Percentiles rank a stretch among this genome's conserved stretches.
phyloP scores from a whole-genome alignment of 2,329 filamentous ascomycete species.

The Scopulariopsis brevicaulis region DNA sequence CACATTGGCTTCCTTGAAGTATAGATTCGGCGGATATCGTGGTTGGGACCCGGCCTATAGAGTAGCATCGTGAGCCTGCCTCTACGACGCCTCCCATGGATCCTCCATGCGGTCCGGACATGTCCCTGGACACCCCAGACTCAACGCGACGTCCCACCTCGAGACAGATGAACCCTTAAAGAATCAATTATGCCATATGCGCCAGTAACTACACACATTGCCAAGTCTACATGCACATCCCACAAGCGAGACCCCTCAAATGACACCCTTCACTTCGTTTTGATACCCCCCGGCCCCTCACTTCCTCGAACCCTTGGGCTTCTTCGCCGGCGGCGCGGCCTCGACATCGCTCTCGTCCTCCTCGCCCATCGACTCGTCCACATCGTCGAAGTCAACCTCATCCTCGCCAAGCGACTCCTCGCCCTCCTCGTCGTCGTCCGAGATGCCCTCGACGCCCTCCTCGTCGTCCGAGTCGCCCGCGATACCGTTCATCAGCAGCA shows the following conservation, averaged over 20 bases:
- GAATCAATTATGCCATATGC: not conserved
- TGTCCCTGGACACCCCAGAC: too few relatives aligned
- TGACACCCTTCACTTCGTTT: not conserved
- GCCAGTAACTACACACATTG: not conserved
- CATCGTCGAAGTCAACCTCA: slow-evolving; percentile 48
- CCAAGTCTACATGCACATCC: not conserved
- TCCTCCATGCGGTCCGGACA: too few relatives aligned
- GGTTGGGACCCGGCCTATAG: too few relatives aligned
- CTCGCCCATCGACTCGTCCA: slow-evolving; percentile 41
- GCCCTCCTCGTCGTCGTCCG: slow-evolving; percentile 27
- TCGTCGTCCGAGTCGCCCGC: slow-evolving; percentile 50
- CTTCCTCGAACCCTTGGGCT: slow-evolving; percentile 21
- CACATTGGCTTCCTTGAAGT: too few relatives aligned
- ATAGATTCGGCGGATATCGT: too few relatives aligned
- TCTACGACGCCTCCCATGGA: too few relatives aligned
- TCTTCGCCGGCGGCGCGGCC: slow-evolving; percentile 32
- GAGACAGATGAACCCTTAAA: not conserved
- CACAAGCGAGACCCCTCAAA: not conserved
- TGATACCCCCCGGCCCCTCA: slow-evolving; percentile 10
- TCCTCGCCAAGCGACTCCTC: slow-evolving; percentile 43
- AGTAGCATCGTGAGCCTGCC: too few relatives aligned
- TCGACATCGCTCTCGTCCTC: slow-evolving; percentile 42
- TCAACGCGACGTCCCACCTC: too few relatives aligned
- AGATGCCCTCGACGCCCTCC: slow-evolving; percentile 33
- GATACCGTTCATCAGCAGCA: slow-evolving; percentile 41